Evolutionary conservation across 2,329 filamentous ascomycete genomes (phyloP).

Genomic region (Metarhizium robertsii): DNA sequence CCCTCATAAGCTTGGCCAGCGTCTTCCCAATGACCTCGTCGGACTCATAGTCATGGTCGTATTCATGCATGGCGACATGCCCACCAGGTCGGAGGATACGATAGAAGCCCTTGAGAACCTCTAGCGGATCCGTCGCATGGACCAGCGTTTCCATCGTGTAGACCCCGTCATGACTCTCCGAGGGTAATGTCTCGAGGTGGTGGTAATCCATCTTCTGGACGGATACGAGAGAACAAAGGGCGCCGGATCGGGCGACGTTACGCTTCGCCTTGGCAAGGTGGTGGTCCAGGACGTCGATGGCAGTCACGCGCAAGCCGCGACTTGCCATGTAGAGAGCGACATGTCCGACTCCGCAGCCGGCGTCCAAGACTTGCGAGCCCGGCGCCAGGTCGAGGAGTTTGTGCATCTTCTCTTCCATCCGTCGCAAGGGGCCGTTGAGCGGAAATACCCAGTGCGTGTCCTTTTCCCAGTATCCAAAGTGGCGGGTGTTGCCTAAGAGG

Average conservation of each 20-base stretch:
- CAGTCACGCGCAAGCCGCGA: constrained; percentile 29
- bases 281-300: constrained; percentile 38
- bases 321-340: constrained; percentile 40
- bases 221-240: constrained; percentile 24
- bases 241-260: constrained; percentile 25
- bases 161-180: constrained; percentile 35
- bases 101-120: constrained; percentile 35
- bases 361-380: constrained; percentile 38
- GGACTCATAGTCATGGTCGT: constrained; percentile 30
- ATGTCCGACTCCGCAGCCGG: constrained; percentile 39
- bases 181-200: constrained; percentile 30
- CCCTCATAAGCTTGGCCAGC: constrained; percentile 20
- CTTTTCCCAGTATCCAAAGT: constrained; percentile 39
- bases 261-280: constrained; percentile 34
- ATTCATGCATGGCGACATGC: constrained; percentile 34
- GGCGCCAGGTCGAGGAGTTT: constrained; percentile 24
- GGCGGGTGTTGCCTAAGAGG: constrained; percentile 36
- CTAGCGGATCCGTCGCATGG: constrained; percentile 37
- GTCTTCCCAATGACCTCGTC: constrained; percentile 14
- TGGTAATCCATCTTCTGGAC: constrained; percentile 41
- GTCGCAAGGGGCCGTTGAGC: constrained; percentile 28
- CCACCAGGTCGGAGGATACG: constrained; percentile 39
- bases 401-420: constrained; percentile 41
- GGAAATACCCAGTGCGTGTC: constrained; percentile 40
- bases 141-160: constrained; percentile 50